These are phyloP conservation scores for Lathyrus tuberosus DNA, from an alignment of 306 rosid species.

Conservation along the genomic window DNA sequence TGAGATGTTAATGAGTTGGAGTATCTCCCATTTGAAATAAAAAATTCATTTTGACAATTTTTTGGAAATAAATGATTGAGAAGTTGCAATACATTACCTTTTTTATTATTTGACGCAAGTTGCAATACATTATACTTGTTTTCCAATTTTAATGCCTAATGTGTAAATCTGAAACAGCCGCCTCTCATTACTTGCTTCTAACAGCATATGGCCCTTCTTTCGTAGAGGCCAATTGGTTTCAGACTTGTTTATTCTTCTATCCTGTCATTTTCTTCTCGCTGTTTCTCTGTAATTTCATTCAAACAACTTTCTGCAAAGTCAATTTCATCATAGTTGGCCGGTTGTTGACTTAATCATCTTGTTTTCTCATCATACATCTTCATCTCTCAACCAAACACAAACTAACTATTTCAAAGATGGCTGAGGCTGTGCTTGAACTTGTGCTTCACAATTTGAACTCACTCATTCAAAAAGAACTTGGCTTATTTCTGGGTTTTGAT, in stretches of 20 bases:
- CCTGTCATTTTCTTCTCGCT: neutral
- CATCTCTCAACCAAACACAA: no score
- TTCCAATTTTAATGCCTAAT: no score
- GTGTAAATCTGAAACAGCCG: no score
- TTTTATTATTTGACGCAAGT: no score
- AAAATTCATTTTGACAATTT: no score
- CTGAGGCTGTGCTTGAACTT: constrained; percentile 17
- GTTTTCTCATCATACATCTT: neutral
- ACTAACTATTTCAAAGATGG: neutral
- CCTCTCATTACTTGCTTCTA: no score
- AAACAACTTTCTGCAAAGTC: neutral
- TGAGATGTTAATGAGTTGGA: no score
- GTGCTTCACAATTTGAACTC: constrained; percentile 16
- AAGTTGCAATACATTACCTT: no score
- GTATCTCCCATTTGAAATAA: no score
- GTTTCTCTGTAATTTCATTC: neutral
- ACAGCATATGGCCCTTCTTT: no score
- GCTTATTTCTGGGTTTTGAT: neutral
- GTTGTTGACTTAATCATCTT: neutral
- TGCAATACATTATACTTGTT: no score
- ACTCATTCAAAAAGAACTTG: constrained; percentile 10
- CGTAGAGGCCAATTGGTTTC: neutral
- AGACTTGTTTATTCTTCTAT: neutral
- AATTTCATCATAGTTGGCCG: neutral
- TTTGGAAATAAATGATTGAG: no score